Evolutionary conservation across 2,329 filamentous ascomycete species (phyloP).

Genomic region (Fusarium begoniae): DNA sequence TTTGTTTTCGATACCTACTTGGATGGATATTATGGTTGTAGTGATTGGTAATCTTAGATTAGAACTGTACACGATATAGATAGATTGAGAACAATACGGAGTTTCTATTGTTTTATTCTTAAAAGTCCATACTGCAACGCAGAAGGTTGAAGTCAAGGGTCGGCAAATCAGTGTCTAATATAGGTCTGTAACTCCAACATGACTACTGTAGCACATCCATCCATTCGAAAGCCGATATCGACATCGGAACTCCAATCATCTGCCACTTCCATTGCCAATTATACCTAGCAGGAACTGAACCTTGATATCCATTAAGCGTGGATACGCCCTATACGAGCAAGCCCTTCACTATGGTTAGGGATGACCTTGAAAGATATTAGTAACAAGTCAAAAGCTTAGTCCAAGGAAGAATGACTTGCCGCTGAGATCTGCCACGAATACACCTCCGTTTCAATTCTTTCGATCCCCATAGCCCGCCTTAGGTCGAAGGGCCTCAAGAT

Average conservation of each 20-base stretch:
- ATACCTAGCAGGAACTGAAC: background rate
- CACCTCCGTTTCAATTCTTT: background rate
- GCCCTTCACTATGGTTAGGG: background rate
- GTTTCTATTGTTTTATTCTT: background rate
- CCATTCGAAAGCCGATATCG: background rate
- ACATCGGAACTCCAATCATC: background rate
- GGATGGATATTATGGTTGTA: conserved; percentile 12
- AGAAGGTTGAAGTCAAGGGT: background rate
- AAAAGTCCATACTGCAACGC: background rate
- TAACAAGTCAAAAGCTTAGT: background rate
- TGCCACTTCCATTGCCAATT: background rate
- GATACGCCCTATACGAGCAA: background rate
- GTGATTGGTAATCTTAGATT: background rate
- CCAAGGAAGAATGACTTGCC: background rate
- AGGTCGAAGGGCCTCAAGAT: background rate
- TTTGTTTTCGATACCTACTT: conserved; percentile 15
- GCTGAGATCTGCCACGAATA: background rate
- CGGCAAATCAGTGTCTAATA: background rate
- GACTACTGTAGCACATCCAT: background rate
- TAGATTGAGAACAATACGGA: background rate
- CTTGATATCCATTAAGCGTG: background rate
- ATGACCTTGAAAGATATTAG: background rate
- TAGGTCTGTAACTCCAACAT: background rate
- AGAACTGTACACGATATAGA: conserved; percentile 11
- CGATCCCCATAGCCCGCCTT: background rate